Evolutionary conservation across 768 basidiomycete species (phyloP).

Genomic region (Filobasidium floriforme): DNA sequence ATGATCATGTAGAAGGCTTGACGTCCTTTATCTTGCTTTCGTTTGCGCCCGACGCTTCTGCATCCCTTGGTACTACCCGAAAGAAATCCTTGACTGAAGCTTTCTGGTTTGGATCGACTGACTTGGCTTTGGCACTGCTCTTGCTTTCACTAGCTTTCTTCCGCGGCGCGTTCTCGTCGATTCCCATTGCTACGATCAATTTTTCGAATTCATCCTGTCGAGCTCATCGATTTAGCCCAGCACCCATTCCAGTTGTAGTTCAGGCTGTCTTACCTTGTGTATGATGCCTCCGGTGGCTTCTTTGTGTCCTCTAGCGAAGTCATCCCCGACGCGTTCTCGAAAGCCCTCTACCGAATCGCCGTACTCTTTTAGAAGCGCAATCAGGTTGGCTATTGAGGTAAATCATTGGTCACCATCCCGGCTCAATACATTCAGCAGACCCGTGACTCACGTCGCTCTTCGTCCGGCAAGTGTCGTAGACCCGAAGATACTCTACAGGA

Average conservation of each 20-base stretch:
- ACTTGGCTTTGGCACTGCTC: constrained; percentile 20
- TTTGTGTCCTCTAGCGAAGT: constrained; percentile 51
- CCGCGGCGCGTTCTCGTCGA: constrained; percentile 22
- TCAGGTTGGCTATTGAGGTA: constrained; percentile 43
- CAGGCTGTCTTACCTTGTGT: constrained; percentile 42
- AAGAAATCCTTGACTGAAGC: constrained; percentile 5
- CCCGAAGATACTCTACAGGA: constrained; percentile 48
- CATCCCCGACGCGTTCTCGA: constrained; percentile 47
- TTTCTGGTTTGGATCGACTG: constrained; percentile 9
- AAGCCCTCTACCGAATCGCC: constrained; percentile 44
- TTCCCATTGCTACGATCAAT: constrained; percentile 31
- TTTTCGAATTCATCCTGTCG: constrained; percentile 30
- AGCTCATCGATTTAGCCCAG: constrained; percentile 9
- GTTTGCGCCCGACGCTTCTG: not conserved
- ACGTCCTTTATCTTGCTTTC: not conserved
- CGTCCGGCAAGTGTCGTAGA: constrained; percentile 40
- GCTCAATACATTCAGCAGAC: too few species aligned
- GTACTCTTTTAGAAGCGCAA: constrained; percentile 47
- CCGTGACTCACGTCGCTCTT: constrained; percentile 35
- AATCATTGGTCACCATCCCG: not conserved
- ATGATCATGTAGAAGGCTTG: too few species aligned
- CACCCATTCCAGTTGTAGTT: too few species aligned
- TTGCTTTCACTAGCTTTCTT: constrained; percentile 11
- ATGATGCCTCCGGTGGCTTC: constrained; percentile 54
- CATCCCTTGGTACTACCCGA: not conserved